A percentile compares a stretch with the other conserved stretches of the same genome.
These are phyloP conservation scores for Aspergillus leporis DNA, from an alignment of 495 filamentous ascomycete genomes.

Conservation along the genomic window DNA sequence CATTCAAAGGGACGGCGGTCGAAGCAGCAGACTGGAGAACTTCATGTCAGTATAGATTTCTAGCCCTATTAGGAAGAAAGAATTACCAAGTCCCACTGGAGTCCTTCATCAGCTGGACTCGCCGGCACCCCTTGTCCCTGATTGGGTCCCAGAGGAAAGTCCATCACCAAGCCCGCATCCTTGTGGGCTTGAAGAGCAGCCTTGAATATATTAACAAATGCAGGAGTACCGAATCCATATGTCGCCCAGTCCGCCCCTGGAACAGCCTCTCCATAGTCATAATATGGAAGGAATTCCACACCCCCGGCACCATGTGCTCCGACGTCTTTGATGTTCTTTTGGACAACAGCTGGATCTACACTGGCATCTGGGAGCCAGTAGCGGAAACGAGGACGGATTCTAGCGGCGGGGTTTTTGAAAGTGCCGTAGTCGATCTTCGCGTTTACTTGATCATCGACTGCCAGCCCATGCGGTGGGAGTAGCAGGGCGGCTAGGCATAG, in stretches of 20 bases:
- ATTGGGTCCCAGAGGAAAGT: slow-evolving; percentile 51
- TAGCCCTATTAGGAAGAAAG: no score
- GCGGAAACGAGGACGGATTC: slow-evolving; percentile 29
- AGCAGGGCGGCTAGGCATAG: slow-evolving; percentile 8
- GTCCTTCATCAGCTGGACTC: slow-evolving; percentile 24
- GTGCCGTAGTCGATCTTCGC: slow-evolving; percentile 23
- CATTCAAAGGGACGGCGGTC: slow-evolving; percentile 23
- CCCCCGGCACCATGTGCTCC: slow-evolving; percentile 40
- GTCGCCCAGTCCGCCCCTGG: slow-evolving; percentile 39
- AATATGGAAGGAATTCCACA: slow-evolving; percentile 44
- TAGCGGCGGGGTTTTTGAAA: slow-evolving; percentile 25
- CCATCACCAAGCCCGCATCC: slow-evolving; percentile 42
- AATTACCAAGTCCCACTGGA: slow-evolving; percentile 42
- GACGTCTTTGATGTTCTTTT: slow-evolving; percentile 34
- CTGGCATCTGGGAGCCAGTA: slow-evolving; percentile 47
- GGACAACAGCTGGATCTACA: slow-evolving; percentile 31
- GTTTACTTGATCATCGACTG: slow-evolving; percentile 19
- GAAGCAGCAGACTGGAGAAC: slow-evolving; percentile 21
- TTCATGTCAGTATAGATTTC: background rate
- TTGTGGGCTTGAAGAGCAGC: slow-evolving; percentile 36
- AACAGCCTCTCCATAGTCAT: slow-evolving; percentile 34
- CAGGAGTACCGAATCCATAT: slow-evolving; percentile 49
- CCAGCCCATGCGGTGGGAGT: slow-evolving; percentile 10
- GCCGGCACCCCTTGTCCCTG: slow-evolving; percentile 52
- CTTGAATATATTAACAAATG: slow-evolving; percentile 39